Conservation (phyloP, 495 filamentous ascomycete species). For the Lasiosphaeris hirsuta region DNA sequence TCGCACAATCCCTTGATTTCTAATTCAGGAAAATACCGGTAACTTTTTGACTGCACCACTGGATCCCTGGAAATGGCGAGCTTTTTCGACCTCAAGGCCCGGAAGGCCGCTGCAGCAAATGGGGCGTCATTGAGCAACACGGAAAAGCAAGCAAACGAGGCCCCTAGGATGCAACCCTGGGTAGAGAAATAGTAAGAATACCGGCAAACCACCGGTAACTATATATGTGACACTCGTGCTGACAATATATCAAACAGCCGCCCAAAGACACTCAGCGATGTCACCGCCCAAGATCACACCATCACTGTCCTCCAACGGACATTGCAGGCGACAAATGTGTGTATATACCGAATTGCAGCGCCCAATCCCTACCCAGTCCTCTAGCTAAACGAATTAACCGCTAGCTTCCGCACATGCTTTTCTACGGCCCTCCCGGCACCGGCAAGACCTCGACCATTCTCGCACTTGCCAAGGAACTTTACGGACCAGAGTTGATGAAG, state of each 20-base stretch:
- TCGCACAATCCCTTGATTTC: too few relatives aligned
- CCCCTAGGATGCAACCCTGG: slow-evolving; percentile 78
- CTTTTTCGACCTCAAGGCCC: slow-evolving; percentile 95
- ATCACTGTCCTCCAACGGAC: slow-evolving; percentile 88
- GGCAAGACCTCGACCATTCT: slow-evolving; percentile 99
- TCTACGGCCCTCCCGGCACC: slow-evolving; percentile 96
- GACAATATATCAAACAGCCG: slow-evolving; percentile 55
- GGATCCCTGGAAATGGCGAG: slow-evolving; percentile 55
- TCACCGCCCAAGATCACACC: slow-evolving; percentile 97
- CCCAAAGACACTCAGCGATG: slow-evolving; percentile 88
- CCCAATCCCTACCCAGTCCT: neutral
- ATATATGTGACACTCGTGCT: slow-evolving; percentile 6
- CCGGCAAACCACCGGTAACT: neutral
- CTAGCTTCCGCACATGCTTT: slow-evolving; percentile 98
- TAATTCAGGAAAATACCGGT: too few relatives aligned
- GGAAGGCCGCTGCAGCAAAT: slow-evolving; percentile 71
- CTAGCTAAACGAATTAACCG: neutral
- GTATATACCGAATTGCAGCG: slow-evolving; percentile 12
- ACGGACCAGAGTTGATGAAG: slow-evolving; percentile 90
- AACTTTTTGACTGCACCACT: too few relatives aligned
- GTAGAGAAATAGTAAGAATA: slow-evolving; percentile 94
- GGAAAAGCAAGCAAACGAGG: slow-evolving; percentile 58
- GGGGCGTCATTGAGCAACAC: slow-evolving; percentile 47
- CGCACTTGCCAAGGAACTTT: slow-evolving; percentile 91
- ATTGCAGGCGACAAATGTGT: slow-evolving; percentile 87